Percentiles rank a stretch among this genome's conserved stretches.
Conservation (phyloP, 352 stramenopile genomes). For the Pythium diclinum region DNA sequence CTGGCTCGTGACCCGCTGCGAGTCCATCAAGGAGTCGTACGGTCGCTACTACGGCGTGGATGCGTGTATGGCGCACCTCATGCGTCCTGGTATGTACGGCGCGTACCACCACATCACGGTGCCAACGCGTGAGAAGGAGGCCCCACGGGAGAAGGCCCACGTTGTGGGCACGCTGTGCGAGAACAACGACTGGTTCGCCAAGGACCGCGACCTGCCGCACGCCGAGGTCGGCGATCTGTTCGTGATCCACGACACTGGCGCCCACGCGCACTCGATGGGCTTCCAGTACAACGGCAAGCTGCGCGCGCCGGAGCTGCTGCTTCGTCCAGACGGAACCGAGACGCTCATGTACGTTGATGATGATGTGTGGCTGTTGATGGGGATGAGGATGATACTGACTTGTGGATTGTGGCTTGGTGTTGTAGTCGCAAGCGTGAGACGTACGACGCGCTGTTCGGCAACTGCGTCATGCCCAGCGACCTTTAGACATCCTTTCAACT, state of each 20-base stretch:
- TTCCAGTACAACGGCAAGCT: slow-evolving; percentile 93
- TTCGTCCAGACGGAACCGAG: slow-evolving; percentile 48
- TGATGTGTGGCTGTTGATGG: slow-evolving; percentile 2
- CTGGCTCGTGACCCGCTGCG: slow-evolving; percentile 80
- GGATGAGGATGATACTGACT: slow-evolving; percentile 2
- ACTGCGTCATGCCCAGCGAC: slow-evolving; percentile 60
- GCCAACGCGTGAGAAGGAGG: slow-evolving; percentile 45
- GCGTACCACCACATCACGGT: slow-evolving; percentile 89
- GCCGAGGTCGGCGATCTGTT: slow-evolving; percentile 84
- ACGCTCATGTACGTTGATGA: slow-evolving; percentile 61
- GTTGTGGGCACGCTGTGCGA: slow-evolving; percentile 88
- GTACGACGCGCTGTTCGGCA: slow-evolving; percentile 71
- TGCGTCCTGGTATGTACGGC: slow-evolving; percentile 89
- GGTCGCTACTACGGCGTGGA: slow-evolving; percentile 86
- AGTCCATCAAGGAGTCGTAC: slow-evolving; percentile 87
- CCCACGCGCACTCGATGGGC: slow-evolving; percentile 90
- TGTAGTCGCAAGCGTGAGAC: slow-evolving; percentile 72
- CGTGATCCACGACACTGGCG: slow-evolving; percentile 88
- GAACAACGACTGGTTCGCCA: slow-evolving; percentile 92
- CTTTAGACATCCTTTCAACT: slow-evolving; percentile 14
- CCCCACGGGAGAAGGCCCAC: slow-evolving; percentile 43
- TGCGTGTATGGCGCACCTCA: slow-evolving; percentile 88
- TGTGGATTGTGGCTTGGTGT: slow-evolving; percentile 5
- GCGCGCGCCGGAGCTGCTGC: slow-evolving; percentile 82
- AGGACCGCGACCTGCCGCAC: slow-evolving; percentile 69